phyloP scores from a whole-genome alignment of 352 stramenopile genomes.

The Globisporangium paroecandrum region DNA sequence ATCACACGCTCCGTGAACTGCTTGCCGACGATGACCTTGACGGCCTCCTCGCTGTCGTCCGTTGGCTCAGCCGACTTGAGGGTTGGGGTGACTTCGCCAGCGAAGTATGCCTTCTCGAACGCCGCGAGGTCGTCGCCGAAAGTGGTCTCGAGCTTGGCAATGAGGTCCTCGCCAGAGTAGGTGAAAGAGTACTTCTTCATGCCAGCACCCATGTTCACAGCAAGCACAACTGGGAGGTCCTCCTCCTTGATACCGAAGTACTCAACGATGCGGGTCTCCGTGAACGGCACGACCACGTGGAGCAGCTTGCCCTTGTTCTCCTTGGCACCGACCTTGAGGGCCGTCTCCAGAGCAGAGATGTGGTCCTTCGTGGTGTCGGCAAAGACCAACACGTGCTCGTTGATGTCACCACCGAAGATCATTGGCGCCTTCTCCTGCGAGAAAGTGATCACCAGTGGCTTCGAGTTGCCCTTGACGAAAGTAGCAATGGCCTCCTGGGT shows the following conservation, averaged over 20 bases:
- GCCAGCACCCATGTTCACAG: constrained; percentile 89
- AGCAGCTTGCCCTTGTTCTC: constrained; percentile 88
- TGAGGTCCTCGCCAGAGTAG: constrained; percentile 69
- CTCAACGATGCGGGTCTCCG: constrained; percentile 89
- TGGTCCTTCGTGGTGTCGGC: constrained; percentile 72
- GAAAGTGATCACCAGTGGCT: constrained; percentile 90
- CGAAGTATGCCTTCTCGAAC: constrained; percentile 85
- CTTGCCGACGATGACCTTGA: constrained; percentile 93
- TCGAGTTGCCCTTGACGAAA: constrained; percentile 80
- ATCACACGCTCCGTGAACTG: constrained; percentile 89
- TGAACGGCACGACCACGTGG: constrained; percentile 85
- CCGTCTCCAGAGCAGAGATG: constrained; percentile 45
- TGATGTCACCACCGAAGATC: constrained; percentile 89
- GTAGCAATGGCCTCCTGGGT: constrained; percentile 50
- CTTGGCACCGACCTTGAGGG: constrained; percentile 58
- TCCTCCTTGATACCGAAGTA: constrained; percentile 91
- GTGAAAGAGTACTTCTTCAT: constrained; percentile 93
- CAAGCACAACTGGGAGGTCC: constrained; percentile 80
- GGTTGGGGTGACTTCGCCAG: constrained; percentile 79
- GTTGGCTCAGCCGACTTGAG: constrained; percentile 92
- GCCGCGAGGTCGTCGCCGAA: constrained; percentile 50
- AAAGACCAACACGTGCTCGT: constrained; percentile 88
- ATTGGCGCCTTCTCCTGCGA: constrained; percentile 85
- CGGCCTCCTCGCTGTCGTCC: constrained; percentile 84
- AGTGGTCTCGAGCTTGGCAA: constrained; percentile 55